A percentile compares a stretch with the other conserved stretches of the same genome.
Conservation (phyloP, 225 moss, liverwort and hornwort species). For the Thuidium tamariscinum region DNA sequence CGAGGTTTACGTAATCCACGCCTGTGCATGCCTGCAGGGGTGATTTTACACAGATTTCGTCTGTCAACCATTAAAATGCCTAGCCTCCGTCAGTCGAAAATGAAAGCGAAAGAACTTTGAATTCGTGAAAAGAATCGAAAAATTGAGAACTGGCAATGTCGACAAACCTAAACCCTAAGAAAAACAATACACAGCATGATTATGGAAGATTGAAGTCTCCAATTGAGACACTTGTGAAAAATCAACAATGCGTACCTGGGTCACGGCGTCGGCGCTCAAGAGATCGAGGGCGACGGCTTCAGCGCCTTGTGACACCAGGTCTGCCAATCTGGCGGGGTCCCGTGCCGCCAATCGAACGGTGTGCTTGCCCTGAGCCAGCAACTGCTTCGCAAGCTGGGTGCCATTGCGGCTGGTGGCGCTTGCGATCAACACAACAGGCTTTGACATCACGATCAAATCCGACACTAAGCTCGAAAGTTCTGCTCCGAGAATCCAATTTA, state of each 20-base stretch:
- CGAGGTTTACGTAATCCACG: not conserved
- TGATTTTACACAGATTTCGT: not conserved
- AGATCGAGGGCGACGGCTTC: not conserved
- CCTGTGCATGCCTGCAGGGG: not conserved
- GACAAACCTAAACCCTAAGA: no score
- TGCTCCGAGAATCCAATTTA: not conserved
- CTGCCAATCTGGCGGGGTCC: not conserved
- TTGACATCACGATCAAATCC: not conserved
- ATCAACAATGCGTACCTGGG: not conserved
- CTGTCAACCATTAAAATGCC: not conserved
- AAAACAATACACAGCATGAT: no score
- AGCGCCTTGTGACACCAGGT: not conserved
- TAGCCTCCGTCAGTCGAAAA: no score
- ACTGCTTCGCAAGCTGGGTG: not conserved
- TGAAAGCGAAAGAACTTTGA: no score
- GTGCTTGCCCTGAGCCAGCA: not conserved
- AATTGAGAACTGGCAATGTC: not conserved
- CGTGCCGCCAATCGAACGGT: slow-evolving; percentile 13
- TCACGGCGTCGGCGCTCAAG: not conserved
- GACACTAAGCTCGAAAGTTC: not conserved
- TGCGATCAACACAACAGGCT: slow-evolving; percentile 6
- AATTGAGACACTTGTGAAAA: not conserved
- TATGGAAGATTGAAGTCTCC: not conserved
- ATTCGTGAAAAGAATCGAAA: not conserved
- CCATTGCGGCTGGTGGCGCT: slow-evolving; percentile 22